Conservation (phyloP, 202 grass and related monocot genomes). For the Setaria italica region DNA sequence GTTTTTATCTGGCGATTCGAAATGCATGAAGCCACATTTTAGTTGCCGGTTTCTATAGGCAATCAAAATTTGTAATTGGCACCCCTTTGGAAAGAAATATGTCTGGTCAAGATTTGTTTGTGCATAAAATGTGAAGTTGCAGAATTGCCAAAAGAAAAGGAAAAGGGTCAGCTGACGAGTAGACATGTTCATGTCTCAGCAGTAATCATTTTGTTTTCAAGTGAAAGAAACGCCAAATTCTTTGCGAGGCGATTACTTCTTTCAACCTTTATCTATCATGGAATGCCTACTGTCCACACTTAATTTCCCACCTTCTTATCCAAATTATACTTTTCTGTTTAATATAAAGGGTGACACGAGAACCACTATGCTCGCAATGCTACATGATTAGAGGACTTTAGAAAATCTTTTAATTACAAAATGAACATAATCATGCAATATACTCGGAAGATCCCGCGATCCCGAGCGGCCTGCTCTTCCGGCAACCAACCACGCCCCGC, state of each 20-base stretch:
- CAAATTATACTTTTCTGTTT: not conserved
- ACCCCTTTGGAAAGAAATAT: not conserved
- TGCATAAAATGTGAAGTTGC: not conserved
- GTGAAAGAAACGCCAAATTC: not conserved
- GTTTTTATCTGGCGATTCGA: not conserved
- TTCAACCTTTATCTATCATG: not conserved
- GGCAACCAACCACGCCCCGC: not conserved
- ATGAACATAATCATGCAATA: not conserved
- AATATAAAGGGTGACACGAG: not conserved
- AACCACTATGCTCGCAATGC: not conserved
- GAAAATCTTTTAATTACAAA: not conserved
- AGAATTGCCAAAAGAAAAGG: not conserved
- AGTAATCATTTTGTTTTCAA: not conserved
- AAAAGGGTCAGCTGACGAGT: not conserved
- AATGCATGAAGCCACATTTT: not conserved
- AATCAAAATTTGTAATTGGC: not conserved
- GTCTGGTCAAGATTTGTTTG: not conserved
- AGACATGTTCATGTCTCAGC: not conserved
- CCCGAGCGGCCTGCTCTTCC: not conserved
- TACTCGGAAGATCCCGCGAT: not conserved
- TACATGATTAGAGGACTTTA: slow-evolving; percentile 9
- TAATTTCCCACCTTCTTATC: not conserved
- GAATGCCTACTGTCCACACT: not conserved
- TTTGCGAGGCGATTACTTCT: not conserved
- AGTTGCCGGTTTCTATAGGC: no score